phyloP scores from a whole-genome alignment of 306 rosid genomes.

The Lathyrus aphaca region DNA sequence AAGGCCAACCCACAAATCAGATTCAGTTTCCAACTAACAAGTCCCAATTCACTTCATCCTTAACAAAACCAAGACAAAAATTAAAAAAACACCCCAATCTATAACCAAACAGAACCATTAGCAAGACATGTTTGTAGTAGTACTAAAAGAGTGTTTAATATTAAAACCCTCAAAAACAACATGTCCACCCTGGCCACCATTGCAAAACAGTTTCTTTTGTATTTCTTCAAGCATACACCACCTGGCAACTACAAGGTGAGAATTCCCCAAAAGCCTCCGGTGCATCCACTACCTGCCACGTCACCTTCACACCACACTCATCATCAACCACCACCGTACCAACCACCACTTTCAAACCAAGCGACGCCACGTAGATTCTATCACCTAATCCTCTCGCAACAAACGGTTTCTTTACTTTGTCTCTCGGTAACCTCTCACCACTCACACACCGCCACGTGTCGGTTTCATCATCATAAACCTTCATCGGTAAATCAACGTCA shows the following conservation, averaged over 20 bases:
- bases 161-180: neutral
- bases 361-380: conserved; percentile 54
- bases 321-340: conserved; percentile 47
- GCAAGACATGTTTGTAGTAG: neutral
- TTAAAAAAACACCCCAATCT: neutral
- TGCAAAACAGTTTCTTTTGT: neutral
- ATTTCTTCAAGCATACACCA: conserved; percentile 48
- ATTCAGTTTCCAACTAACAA: neutral
- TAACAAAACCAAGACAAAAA: neutral
- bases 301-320: conserved; percentile 18
- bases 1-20: neutral
- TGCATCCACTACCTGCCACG: conserved; percentile 62
- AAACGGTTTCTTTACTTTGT: conserved; percentile 53
- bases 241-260: conserved; percentile 50
- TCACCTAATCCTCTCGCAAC: conserved; percentile 53
- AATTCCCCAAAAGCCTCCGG: conserved; percentile 44
- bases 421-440: conserved; percentile 65
- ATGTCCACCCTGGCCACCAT: conserved; percentile 18
- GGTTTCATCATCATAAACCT: conserved; percentile 45
- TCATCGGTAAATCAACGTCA: conserved; percentile 67
- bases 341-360: conserved; percentile 56
- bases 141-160: neutral
- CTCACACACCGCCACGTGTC: conserved; percentile 66
- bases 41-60: conserved; percentile 2
- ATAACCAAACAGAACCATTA: neutral